These are phyloP conservation scores for Candolleomyces aberdarensis DNA, from an alignment of 768 basidiomycete species.

Conservation along the genomic window DNA sequence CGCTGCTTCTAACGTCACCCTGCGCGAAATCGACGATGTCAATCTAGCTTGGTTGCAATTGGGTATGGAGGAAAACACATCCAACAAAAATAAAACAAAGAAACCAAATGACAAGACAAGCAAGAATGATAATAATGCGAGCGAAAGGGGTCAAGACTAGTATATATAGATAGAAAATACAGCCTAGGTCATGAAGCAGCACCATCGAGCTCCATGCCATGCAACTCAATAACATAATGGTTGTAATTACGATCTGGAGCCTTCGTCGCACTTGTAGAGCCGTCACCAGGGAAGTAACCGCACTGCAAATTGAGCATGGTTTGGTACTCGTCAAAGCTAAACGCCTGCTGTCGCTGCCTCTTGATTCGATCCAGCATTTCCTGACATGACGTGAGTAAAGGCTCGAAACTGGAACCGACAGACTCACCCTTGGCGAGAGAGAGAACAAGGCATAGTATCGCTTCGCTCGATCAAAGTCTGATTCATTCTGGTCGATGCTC, in stretches of 20 bases:
- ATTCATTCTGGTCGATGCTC: constrained; percentile 52
- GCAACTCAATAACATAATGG: constrained; percentile 88
- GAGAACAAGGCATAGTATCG: constrained; percentile 80
- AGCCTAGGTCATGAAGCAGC: constrained; percentile 22
- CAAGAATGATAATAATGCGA: not conserved
- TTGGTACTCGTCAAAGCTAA: constrained; percentile 91
- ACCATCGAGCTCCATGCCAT: constrained; percentile 67
- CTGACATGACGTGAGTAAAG: constrained; percentile 32
- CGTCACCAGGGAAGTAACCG: constrained; percentile 65
- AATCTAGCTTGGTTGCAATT: constrained; percentile 34
- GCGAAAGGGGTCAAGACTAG: not conserved
- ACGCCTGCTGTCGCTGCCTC: constrained; percentile 52
- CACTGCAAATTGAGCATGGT: constrained; percentile 88
- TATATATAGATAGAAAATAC: not conserved
- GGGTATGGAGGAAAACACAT: not conserved
- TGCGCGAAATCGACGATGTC: constrained; percentile 16
- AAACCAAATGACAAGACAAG: constrained; percentile 2
- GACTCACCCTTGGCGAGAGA: constrained; percentile 65
- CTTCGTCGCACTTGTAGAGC: constrained; percentile 46
- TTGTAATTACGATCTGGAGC: constrained; percentile 73
- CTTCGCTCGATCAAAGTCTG: constrained; percentile 74
- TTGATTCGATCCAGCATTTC: constrained; percentile 75
- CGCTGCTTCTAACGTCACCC: constrained; percentile 23
- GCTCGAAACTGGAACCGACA: not conserved
- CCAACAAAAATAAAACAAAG: constrained; percentile 2